Percentiles rank a stretch among this genome's conserved stretches.
phyloP scores from a whole-genome alignment of 805 yeast genomes.

The Ogataea henricii region DNA sequence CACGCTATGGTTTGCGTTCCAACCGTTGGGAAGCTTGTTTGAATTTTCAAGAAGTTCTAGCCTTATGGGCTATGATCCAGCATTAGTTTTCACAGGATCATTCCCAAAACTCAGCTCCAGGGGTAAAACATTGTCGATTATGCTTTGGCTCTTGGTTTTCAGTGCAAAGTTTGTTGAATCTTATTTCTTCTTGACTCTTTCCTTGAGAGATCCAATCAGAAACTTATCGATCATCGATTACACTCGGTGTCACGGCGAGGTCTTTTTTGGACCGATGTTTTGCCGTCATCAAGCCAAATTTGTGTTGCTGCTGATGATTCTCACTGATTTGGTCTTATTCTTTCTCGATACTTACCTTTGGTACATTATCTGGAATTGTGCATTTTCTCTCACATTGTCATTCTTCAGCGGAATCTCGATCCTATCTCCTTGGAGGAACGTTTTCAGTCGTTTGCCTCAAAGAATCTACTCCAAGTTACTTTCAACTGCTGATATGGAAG shows the following conservation, averaged over 20 bases:
- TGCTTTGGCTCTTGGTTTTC: slow-evolving; percentile 51
- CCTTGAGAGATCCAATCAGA: slow-evolving; percentile 52
- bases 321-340: slow-evolving; percentile 51
- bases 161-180: slow-evolving; percentile 54
- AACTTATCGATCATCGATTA: slow-evolving; percentile 47
- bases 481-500: slow-evolving; percentile 46
- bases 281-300: slow-evolving; percentile 46
- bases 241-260: slow-evolving; percentile 47
- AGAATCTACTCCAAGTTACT: slow-evolving; percentile 51
- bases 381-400: slow-evolving; percentile 50
- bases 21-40: slow-evolving; percentile 39
- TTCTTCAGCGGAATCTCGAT: slow-evolving; percentile 55
- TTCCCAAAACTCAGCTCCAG: slow-evolving; percentile 43
- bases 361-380: slow-evolving; percentile 58
- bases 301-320: slow-evolving; percentile 41
- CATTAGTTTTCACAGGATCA: slow-evolving; percentile 44
- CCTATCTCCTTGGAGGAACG: slow-evolving; percentile 60
- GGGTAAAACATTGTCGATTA: slow-evolving; percentile 42
- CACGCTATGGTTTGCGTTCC: slow-evolving; percentile 44
- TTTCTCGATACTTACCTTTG: slow-evolving; percentile 58
- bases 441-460: slow-evolving; percentile 52
- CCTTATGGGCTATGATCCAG: slow-evolving; percentile 33
- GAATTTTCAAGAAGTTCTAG: slow-evolving; percentile 24
- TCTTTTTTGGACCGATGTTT: slow-evolving; percentile 40
- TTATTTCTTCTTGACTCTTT: slow-evolving; percentile 53